phyloP scores from a whole-genome alignment of 345 rosid species.

The Syzygium oleosum region DNA sequence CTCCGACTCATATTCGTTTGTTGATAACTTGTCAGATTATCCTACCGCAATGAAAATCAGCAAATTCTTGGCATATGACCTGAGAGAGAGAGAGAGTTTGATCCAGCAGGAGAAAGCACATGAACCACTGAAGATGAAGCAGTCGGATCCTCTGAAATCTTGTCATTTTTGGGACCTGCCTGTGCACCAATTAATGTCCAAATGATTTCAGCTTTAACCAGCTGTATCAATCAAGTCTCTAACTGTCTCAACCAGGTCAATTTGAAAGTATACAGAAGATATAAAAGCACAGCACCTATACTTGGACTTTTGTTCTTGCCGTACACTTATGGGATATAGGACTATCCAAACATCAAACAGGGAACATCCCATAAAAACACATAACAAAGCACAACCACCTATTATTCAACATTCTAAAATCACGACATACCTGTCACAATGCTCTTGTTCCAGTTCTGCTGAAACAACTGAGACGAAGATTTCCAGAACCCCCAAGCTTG shows the following conservation, averaged over 20 bases:
- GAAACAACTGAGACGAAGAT: background rate
- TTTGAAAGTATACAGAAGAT: background rate
- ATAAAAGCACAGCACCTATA: background rate
- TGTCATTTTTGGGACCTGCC: background rate
- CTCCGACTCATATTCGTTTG: background rate
- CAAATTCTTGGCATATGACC: background rate
- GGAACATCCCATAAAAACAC: background rate
- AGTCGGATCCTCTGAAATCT: background rate
- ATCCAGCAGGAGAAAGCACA: background rate
- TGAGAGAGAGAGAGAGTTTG: background rate
- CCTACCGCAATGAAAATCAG: background rate
- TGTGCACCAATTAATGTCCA: background rate
- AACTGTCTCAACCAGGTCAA: background rate
- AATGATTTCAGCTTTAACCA: background rate
- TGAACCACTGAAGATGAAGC: background rate
- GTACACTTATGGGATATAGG: background rate
- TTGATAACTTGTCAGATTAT: background rate
- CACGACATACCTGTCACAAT: background rate
- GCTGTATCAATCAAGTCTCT: background rate
- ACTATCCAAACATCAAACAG: background rate
- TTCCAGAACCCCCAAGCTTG: background rate
- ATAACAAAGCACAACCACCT: background rate
- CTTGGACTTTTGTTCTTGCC: background rate
- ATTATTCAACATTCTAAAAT: background rate
- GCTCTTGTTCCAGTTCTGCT: background rate